Conservation (phyloP, 2,329 filamentous ascomycete genomes). For the Fusarium sp. region DNA sequence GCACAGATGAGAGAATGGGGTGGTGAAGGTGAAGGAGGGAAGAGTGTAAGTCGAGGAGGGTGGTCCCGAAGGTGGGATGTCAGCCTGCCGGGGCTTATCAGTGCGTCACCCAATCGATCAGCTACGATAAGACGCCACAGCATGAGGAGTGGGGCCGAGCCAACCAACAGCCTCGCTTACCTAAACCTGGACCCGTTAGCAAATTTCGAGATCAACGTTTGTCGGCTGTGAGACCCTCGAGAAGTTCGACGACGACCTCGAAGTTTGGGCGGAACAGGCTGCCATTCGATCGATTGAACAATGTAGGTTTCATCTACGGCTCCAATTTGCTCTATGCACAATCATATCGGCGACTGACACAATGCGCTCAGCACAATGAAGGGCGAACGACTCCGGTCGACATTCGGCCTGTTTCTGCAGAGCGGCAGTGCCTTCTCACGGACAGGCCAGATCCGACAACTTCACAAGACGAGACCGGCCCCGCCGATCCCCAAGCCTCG, state of each 20-base stretch:
- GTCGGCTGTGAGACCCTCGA: constrained; percentile 29
- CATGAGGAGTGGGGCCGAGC: background rate
- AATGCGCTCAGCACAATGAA: constrained; percentile 50
- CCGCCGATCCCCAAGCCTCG: constrained; percentile 77
- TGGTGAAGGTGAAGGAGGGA: constrained; percentile 33
- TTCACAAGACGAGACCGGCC: constrained; percentile 59
- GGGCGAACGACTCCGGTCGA: constrained; percentile 51
- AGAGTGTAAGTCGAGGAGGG: constrained; percentile 35
- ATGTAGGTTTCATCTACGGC: constrained; percentile 24
- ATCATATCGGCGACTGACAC: constrained; percentile 17
- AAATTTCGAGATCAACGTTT: constrained; percentile 51
- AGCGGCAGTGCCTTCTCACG: constrained; percentile 52
- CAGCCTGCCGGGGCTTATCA: constrained; percentile 45
- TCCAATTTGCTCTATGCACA: accelerated
- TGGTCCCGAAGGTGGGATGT: constrained; percentile 31
- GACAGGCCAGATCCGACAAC: constrained; percentile 59
- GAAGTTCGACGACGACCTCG: constrained; percentile 37
- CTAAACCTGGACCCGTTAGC: constrained; percentile 45
- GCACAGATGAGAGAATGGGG: constrained; percentile 12
- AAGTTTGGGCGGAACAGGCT: constrained; percentile 38
- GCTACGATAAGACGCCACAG: constrained; percentile 36
- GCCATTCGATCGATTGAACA: constrained; percentile 42
- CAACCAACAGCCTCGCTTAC: constrained; percentile 53
- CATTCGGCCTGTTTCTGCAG: constrained; percentile 51
- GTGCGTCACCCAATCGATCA: constrained; percentile 24